Evolutionary conservation across 805 yeast species (phyloP), one percentile per base, ranked within the genome.

Genomic region (Wickerhamomyces chambardii): DNA sequence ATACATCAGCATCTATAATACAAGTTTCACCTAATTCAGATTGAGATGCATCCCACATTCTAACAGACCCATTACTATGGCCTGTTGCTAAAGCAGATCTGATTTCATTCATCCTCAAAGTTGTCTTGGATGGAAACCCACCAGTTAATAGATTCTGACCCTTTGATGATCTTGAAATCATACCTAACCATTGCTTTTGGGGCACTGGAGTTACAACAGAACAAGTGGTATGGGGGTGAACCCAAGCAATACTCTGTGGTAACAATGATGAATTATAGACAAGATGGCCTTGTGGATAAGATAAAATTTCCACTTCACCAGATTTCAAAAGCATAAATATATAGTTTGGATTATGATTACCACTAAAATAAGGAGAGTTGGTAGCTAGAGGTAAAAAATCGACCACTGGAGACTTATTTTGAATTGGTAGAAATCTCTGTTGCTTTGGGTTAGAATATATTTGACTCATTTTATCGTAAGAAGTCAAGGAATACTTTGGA

Each of bases 21-120:
- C 72, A 61, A 9, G 70, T 59, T 28, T 76, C 78, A 37, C 69
- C 76, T 6, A 78, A 48, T 41, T 84, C 95, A 16, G 83, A 82
- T 37, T 78, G 75, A 0, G 94, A 76, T 0, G 86, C 79, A 58
- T 90, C 95, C 77, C 87, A 79, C 9, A 90, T 64, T 36, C 96
- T 68, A 0, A 92, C 74, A 26, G 79, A 71, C 0, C 97, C 97
- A 53, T 81, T 81, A 26, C 78, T 73, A 51, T 92, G 95, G 1
- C 97, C 97, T 0, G 95, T 78, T 1, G 86, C 77, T 29, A 89
- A 62, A 11, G 72, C 73, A 4, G 79, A 73, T 29, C 83, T 66
- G 17, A 63, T 56, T 26, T 71, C 77, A 38, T 59, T 59, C 2
- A 68, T 61, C 33, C 77, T 68, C 28, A 68, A 55, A 22, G 61